Conservation (phyloP, 768 basidiomycete genomes). For the Naganishia vishniacii region DNA sequence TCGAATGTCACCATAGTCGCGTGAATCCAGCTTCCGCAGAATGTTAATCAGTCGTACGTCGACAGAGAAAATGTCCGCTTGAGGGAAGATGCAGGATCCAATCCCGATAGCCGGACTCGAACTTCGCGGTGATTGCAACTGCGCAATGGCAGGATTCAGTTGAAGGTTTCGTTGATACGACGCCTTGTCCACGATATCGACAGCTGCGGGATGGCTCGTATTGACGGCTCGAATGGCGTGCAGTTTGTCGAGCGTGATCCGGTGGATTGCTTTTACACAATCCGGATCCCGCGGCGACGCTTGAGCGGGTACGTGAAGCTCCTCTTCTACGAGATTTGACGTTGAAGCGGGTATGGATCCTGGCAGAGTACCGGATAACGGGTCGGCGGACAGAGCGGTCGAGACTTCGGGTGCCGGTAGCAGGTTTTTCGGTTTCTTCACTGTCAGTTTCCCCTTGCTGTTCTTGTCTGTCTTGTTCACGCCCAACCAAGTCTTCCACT, state of each 20-base stretch:
- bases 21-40: constrained; percentile 7
- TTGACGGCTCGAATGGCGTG: constrained; percentile 18
- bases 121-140: constrained; percentile 2
- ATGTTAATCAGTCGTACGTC: constrained; percentile 5
- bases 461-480: constrained; percentile 10
- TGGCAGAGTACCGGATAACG: constrained; percentile 11
- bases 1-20: background rate
- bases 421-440: constrained; percentile 13
- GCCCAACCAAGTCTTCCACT: constrained; percentile 4
- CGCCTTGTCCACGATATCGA: background rate
- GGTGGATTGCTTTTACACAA: constrained; percentile 5
- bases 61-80: constrained; percentile 2
- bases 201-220: constrained; percentile 4
- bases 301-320: constrained; percentile 1
- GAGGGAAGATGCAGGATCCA: constrained; percentile 13
- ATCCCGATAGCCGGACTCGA: constrained; percentile 7
- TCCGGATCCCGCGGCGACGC: background rate
- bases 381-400: constrained; percentile 11
- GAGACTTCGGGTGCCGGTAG: constrained; percentile 4
- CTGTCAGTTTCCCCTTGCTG: background rate
- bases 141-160: constrained; percentile 6
- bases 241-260: constrained; percentile 12
- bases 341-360: constrained; percentile 1
- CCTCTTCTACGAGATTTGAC: constrained; percentile 2
- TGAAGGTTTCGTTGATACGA: constrained; percentile 10